These are phyloP conservation scores for Phoma sp. DNA, from an alignment of 2,329 filamentous ascomycete species.

Conservation along the genomic window DNA sequence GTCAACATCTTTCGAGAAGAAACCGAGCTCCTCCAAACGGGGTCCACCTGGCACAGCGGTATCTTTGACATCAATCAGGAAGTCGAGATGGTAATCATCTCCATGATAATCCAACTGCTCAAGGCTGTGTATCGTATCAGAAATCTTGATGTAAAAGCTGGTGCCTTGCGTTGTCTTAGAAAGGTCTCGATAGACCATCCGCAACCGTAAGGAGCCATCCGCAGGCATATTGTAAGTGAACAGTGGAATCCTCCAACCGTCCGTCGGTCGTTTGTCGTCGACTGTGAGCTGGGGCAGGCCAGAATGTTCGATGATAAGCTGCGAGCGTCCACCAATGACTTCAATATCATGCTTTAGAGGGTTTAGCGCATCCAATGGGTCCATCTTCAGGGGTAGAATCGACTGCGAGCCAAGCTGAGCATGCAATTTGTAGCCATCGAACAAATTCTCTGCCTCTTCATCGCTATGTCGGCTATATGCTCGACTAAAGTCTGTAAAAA, in stretches of 20 bases:
- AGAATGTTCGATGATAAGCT: conserved; percentile 27
- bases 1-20: conserved; percentile 19
- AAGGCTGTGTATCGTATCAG: neutral
- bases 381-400: conserved; percentile 31
- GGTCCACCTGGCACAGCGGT: neutral
- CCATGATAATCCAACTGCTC: neutral
- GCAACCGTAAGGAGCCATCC: conserved; percentile 29
- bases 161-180: neutral
- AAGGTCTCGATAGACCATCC: conserved; percentile 17
- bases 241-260: conserved; percentile 28
- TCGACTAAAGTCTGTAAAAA: conserved; percentile 48
- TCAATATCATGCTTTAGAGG: conserved; percentile 25
- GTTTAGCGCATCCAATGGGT: conserved; percentile 2
- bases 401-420: conserved; percentile 45
- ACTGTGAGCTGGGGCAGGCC: neutral
- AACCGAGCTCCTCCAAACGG: conserved; percentile 35
- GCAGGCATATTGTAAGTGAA: conserved; percentile 45
- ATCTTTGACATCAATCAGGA: neutral
- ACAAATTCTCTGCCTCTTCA: conserved; percentile 15
- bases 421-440: conserved; percentile 25
- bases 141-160: conserved; percentile 3
- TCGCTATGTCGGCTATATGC: conserved; percentile 35
- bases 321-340: conserved; percentile 4
- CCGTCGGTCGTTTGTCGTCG: neutral
- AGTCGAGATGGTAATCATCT: neutral